Percentiles rank a stretch among this genome's conserved stretches.
These are phyloP conservation scores for Xylariomycetidae sp. DNA, from an alignment of 2,329 filamentous ascomycete species.

Conservation along the genomic window DNA sequence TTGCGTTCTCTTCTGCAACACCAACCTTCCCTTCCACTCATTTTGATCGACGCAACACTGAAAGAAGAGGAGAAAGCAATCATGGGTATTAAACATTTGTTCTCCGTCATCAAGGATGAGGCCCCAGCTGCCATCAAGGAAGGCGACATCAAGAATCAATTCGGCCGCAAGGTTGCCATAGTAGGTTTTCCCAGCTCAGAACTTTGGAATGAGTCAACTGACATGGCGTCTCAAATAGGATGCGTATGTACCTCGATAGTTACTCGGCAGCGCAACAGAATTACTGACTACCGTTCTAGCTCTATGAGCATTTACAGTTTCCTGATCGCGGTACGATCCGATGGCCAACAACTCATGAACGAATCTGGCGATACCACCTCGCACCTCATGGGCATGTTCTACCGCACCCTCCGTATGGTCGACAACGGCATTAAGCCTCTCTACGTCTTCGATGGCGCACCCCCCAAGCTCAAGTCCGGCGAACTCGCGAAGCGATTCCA, in stretches of 20 bases:
- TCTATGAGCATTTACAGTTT: conserved; percentile 99
- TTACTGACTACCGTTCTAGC: too few relatives aligned
- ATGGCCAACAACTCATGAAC: conserved; percentile 92
- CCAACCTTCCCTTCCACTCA: background rate
- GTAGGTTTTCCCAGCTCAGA: conserved; percentile 55
- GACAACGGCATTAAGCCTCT: conserved; percentile 98
- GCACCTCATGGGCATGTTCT: conserved; percentile 99
- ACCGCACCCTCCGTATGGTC: conserved; percentile 94
- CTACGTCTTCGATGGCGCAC: conserved; percentile 96
- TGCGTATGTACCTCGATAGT: conserved; percentile 50
- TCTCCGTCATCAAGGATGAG: conserved; percentile 82
- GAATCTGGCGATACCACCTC: conserved; percentile 96
- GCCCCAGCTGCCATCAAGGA: conserved; percentile 94
- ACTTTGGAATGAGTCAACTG: conserved; percentile 4
- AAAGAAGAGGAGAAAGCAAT: too few relatives aligned
- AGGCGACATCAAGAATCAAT: conserved; percentile 98
- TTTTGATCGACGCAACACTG: background rate
- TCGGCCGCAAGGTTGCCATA: conserved; percentile 96
- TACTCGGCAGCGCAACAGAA: too few relatives aligned
- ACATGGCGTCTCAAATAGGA: conserved; percentile 38
- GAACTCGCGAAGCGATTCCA: conserved; percentile 95
- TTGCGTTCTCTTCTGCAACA: too few relatives aligned
- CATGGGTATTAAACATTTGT: conserved; percentile 70
- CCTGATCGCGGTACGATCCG: conserved; percentile 92
- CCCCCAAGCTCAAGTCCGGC: conserved; percentile 94